Percentiles rank a stretch among this genome's conserved stretches.
phyloP scores from a whole-genome alignment of 495 filamentous ascomycete genomes.

The Penicillium tannophilum region DNA sequence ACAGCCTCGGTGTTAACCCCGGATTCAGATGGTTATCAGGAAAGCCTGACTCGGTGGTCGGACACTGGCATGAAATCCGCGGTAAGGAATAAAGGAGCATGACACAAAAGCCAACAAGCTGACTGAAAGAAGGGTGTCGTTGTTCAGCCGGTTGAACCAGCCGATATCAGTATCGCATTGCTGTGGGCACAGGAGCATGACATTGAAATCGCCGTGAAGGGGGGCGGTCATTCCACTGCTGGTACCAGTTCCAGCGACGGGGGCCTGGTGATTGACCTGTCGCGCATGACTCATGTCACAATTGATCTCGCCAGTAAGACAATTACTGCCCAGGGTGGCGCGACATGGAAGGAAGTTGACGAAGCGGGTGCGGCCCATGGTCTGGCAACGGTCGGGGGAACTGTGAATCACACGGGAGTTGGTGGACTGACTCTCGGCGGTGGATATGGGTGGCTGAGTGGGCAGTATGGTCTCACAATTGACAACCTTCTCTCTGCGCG shows the following conservation, averaged over 20 bases:
- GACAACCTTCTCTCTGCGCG: constrained; percentile 53
- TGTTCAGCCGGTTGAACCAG: constrained; percentile 35
- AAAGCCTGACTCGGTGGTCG: constrained; percentile 40
- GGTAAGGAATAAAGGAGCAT: constrained; percentile 18
- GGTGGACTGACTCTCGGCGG: constrained; percentile 61
- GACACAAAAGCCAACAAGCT: background rate
- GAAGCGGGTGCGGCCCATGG: constrained; percentile 47
- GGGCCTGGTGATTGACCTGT: constrained; percentile 59
- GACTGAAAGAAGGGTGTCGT: constrained; percentile 37
- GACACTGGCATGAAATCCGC: constrained; percentile 38
- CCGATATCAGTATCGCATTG: constrained; percentile 44
- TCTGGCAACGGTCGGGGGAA: constrained; percentile 60
- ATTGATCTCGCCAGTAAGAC: constrained; percentile 47
- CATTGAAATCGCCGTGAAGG: constrained; percentile 52
- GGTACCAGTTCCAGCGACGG: constrained; percentile 51
- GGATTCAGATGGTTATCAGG: constrained; percentile 31
- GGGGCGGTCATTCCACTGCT: constrained; percentile 55
- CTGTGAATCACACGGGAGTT: constrained; percentile 61
- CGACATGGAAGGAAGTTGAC: constrained; percentile 59
- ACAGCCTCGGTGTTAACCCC: constrained; percentile 32
- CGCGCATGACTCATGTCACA: constrained; percentile 49
- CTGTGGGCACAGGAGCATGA: constrained; percentile 44
- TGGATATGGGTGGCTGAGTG: constrained; percentile 56
- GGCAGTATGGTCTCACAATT: constrained; percentile 51
- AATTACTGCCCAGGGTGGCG: constrained; percentile 55